A percentile compares a stretch with the other conserved stretches of the same genome.
Evolutionary conservation across 2,329 filamentous ascomycete species (phyloP).

Genomic region (Microsporum ferrugineum): DNA sequence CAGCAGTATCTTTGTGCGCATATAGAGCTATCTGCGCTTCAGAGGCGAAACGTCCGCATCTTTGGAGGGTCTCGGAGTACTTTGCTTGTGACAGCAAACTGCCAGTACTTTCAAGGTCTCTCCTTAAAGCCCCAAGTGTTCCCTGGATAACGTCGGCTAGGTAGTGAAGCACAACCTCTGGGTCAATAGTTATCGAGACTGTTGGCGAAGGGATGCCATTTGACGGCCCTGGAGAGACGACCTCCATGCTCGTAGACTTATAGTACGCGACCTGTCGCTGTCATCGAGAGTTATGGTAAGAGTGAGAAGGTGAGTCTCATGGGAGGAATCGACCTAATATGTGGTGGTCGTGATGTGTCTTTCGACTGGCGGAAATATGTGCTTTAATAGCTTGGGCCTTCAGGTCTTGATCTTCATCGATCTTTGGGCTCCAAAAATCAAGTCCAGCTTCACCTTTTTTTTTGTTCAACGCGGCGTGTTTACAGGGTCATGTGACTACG

Average conservation of each 20-base stretch:
- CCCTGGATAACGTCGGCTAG: conserved; percentile 59
- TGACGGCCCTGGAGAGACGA: conserved; percentile 16
- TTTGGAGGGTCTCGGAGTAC: conserved; percentile 68
- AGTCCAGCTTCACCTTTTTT: conserved; percentile 8
- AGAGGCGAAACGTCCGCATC: conserved; percentile 78
- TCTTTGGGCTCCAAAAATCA: neutral
- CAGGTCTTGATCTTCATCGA: neutral
- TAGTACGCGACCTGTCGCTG: conserved; percentile 16
- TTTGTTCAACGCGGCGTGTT: conserved; percentile 16
- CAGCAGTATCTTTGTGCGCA: conserved; percentile 56
- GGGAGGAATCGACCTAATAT: conserved; percentile 13
- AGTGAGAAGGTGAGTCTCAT: conserved; percentile 6
- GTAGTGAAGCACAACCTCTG: conserved; percentile 59
- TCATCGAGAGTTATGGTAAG: conserved; percentile 24
- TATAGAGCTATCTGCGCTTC: conserved; percentile 84
- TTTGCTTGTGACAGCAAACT: conserved; percentile 67
- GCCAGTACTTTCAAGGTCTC: conserved; percentile 67
- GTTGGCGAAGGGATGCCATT: conserved; percentile 14
- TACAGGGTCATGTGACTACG: conserved; percentile 11
- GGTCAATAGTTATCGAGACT: conserved; percentile 42
- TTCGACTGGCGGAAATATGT: neutral
- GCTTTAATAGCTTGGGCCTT: neutral
- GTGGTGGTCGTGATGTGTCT: conserved; percentile 11
- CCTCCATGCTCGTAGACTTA: conserved; percentile 18
- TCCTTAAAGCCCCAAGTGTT: conserved; percentile 60